Base-by-base conservation (phyloP, 2,329 filamentous ascomycete genomes). In the Grosmannia clavigera region DNA sequence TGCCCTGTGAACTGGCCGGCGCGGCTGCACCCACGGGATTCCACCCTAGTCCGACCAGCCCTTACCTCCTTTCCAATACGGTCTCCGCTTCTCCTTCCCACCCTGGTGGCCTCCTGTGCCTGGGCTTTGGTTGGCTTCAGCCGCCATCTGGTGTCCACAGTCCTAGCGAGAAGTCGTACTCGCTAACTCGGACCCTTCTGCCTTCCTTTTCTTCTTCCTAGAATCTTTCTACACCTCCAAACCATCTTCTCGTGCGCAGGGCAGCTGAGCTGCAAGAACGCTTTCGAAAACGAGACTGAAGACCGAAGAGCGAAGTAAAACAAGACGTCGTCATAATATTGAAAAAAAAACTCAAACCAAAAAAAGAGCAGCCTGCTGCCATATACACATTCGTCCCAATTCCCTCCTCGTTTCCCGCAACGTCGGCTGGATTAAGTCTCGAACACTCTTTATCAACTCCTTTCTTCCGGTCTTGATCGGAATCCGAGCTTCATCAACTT, bases 231-330 rank as follows among this genome's bases (percentile, higher is more conserved):
- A 59, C 57, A 38, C 55, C 58, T 29, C 9, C 59, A 43, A 51
- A 55, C n/a, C 29, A 16, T 55, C 35, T 55, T 60, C 43, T 61
- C 54, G 43, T 61, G 60, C 56, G 59, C 59, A 62, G 57, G 58
- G 61, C 62, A 64, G 62, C 61, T 64, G 62, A 62, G 62, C 62
- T 64, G 62, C 61, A 61, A 58, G 57, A 58, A 54, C 52, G 57
- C 57, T 62, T 63, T 63, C 60, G 57, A 57, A 61, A 53, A 51
- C 51, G 50, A 48, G 56, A 58, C 27, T 11, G 29, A 58, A 58
- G 43, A 55, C 50, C 25, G 56, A 54, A 46, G 12, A 56, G 38
- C 38, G 31, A 19, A 22, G n/a, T 25, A 48, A 56, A 46, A 29
- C 38, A 56, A 56, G 38, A 25, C 53, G 12, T 40, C 53, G 31